phyloP scores from a whole-genome alignment of 2,329 filamentous ascomycete genomes.

The Penicillium sp. region DNA sequence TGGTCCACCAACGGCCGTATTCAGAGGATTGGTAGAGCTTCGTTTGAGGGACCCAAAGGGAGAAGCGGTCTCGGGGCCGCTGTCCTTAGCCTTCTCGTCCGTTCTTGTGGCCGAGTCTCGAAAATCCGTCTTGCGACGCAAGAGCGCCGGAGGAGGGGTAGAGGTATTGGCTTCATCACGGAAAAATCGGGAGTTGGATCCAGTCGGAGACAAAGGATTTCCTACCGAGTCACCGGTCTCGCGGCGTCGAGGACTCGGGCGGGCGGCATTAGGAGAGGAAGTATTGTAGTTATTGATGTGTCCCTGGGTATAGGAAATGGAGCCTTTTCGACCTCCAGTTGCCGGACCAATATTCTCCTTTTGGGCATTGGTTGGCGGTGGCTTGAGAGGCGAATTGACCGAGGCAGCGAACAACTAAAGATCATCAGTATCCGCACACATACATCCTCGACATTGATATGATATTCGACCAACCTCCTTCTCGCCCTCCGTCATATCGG shows the following conservation, averaged over 20 bases:
- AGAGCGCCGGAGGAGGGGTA: conserved; percentile 59
- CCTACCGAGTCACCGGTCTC: conserved; percentile 73
- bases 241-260: conserved; percentile 74
- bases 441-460: conserved; percentile 2
- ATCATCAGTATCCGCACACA: conserved; percentile 17
- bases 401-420: conserved; percentile 73
- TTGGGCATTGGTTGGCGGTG: conserved; percentile 64
- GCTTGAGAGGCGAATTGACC: conserved; percentile 91
- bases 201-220: conserved; percentile 50
- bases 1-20: conserved; percentile 48
- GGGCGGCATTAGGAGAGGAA: conserved; percentile 68
- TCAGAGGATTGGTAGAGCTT: conserved; percentile 54
- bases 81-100: conserved; percentile 54
- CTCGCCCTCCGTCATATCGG: conserved; percentile 68
- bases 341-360: conserved; percentile 53
- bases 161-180: conserved; percentile 54
- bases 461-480: conserved; percentile 53
- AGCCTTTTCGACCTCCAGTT: conserved; percentile 68
- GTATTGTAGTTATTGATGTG: conserved; percentile 63
- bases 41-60: conserved; percentile 58
- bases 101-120: conserved; percentile 49
- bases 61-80: conserved; percentile 37
- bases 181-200: conserved; percentile 46
- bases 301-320: conserved; percentile 66
- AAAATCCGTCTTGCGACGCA: conserved; percentile 62